Base-by-base conservation (phyloP, 2,329 filamentous ascomycete species). In the Fusarium verrucosum region DNA sequence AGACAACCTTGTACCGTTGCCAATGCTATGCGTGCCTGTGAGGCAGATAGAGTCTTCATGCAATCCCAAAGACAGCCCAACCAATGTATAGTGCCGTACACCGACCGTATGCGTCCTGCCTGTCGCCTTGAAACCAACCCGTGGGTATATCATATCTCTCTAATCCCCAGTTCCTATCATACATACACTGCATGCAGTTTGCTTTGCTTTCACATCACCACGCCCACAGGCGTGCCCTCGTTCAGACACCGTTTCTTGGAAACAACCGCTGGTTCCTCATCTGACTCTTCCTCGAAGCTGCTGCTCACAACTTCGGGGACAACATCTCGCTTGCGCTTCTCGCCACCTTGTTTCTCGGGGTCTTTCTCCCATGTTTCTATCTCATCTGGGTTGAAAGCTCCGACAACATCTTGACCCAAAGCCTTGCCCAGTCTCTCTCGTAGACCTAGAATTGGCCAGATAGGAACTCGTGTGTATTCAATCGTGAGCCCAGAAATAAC, bases 361-460 rank as follows among this genome's bases (percentile, higher is more conserved):
- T 78, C 75, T 7, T 74, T 72, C 47, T 81, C 78, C 76, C 80
- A 84, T 2, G 79, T 82, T 53, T 83, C 80, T 45, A 85, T 81
- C 16, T 74, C 70, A 8, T 76, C 70, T 1, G 69, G 56, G 46
- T 81, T 75, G 44, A 80, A 76, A 3, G 58, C 45, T 1, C 83
- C 83, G 5, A 84, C 81, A 13, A 86, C 65, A 5, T 85, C 83
- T 17, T 74, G 72, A 9, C 85, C 84, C 0, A 87, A 74, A 4
- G 83, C 85, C 61, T 80, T 79, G 35, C 82, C 83, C 1, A 87
- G 76, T 7, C 85, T 80, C 70, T 87, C 84, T 57, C 82, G 81
- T 8, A 87, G 77, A 5, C 84, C 85, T 1, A 85, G 69, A 7
- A 86, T 77, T 0, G 85, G 85, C 83, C 83, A 87, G 23, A 83